Base-by-base conservation (phyloP, 2,329 filamentous ascomycete species). In the Teratosphaeria pseudoeucalypti region DNA sequence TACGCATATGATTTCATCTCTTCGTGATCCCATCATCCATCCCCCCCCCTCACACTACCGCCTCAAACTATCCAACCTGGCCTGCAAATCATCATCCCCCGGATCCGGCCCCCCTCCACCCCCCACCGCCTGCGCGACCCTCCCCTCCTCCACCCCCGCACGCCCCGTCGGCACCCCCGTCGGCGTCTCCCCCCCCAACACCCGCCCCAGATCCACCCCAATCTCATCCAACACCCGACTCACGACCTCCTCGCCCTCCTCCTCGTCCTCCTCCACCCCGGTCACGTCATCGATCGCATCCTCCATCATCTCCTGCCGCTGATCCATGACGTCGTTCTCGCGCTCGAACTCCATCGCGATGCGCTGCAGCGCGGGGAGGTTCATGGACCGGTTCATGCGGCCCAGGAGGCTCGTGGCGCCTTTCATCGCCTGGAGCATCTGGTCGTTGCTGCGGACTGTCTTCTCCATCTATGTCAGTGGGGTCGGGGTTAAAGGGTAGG, bases 341-440 rank as follows among this genome's bases (percentile, higher is more conserved):
- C 90, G 87, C 77, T 99, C 94, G 70, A 99, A 99, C 71, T 99
- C 94, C 92, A 96, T 96, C 23, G 94, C 92, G 72, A 99, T 99
- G 60, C 92, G 85, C 74, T 97, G 92, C 37, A 99, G 80, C 19
- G 91, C 91, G 0, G 94, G 94, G 2, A 99, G 84, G 72, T 99
- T 97, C 92, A 97, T 97, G 64, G 90, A 90, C 65, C 89, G 84
- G 75, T 99, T 99, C 94, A 99, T 99, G 77, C 89, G 95, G 58
- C 92, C 91, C 7, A 99, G 80, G 2, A 96, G 86, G 75, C 87
- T 86, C 1, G 94, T 97, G 4, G 94, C 94, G 37, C 94, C 94
- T 76, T 96, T 99, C 94, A 99, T 97, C 9, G 92, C 94, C 75
- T 96, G 90, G 92, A 96, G 96, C 94, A 99, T 99, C 76, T 97